Evolutionary conservation across 2,329 filamentous ascomycete genomes (phyloP).

Genomic region (Zopfia rhizophila): DNA sequence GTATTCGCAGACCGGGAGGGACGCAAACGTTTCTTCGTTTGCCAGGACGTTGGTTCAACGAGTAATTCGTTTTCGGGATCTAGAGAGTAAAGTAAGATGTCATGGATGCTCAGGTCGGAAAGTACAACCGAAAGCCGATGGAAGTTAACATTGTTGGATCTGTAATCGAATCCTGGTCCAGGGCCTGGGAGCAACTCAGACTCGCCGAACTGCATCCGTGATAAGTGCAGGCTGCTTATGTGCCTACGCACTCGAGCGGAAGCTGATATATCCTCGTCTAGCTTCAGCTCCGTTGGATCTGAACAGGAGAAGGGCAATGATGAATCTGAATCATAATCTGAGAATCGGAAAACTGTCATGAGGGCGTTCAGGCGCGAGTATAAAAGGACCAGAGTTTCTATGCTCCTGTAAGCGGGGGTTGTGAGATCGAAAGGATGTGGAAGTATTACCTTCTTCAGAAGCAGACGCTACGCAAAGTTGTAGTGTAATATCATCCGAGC

Average conservation of each 20-base stretch:
- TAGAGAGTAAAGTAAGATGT: constrained; percentile 31
- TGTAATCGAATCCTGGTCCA: constrained; percentile 27
- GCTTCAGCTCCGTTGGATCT: constrained; percentile 37
- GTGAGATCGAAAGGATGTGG: neutral
- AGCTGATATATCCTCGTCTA: constrained; percentile 16
- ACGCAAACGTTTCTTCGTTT: constrained; percentile 1
- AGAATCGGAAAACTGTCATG: constrained; percentile 43
- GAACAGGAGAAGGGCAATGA: constrained; percentile 27
- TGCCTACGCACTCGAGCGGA: constrained; percentile 10
- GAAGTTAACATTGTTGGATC: constrained; percentile 30
- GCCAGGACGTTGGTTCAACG: constrained; percentile 34
- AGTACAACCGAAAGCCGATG: constrained; percentile 36
- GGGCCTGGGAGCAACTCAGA: neutral
- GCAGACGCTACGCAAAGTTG: constrained; percentile 41
- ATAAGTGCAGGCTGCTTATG: constrained; percentile 31
- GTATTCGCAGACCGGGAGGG: constrained; percentile 5
- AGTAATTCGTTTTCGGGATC: constrained; percentile 6
- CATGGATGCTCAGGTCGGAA: constrained; percentile 38
- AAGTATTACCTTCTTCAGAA: constrained; percentile 43
- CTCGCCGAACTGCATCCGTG: constrained; percentile 29
- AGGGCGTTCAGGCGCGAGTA: constrained; percentile 45
- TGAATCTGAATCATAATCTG: constrained; percentile 13
- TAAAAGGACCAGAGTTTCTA: constrained; percentile 43
- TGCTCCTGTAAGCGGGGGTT: constrained; percentile 18
- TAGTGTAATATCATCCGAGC: constrained; percentile 64